phyloP scores from a whole-genome alignment of 352 stramenopile species.

The Achlya hypogyna region DNA sequence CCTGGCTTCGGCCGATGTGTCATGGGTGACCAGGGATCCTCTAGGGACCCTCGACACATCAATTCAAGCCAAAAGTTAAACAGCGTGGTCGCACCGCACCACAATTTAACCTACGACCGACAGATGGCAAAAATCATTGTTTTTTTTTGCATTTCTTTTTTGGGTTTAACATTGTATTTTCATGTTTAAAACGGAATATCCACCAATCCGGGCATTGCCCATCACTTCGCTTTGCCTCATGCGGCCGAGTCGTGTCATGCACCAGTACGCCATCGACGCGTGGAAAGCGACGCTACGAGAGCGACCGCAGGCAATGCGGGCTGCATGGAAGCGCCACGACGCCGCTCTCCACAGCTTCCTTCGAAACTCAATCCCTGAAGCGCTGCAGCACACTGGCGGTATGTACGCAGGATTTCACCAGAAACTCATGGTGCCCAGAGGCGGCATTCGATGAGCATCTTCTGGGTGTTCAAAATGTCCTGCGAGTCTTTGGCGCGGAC shows the following conservation, averaged over 20 bases:
- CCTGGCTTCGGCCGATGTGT: too few species aligned
- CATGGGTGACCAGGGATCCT: too few species aligned
- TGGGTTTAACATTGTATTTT: too few species aligned
- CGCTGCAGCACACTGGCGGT: slow-evolving; percentile 12
- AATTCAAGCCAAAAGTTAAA: too few species aligned
- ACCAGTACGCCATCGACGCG: background rate
- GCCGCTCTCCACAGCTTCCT: slow-evolving; percentile 2
- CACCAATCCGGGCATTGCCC: too few species aligned
- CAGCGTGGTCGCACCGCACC: too few species aligned
- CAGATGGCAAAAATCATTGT: too few species aligned
- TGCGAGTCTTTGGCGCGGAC: slow-evolving; percentile 38
- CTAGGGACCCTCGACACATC: too few species aligned
- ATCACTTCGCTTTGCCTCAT: too few species aligned
- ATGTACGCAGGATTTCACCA: background rate
- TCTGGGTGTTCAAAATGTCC: slow-evolving; percentile 37
- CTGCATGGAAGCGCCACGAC: slow-evolving; percentile 1
- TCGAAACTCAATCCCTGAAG: slow-evolving; percentile 9
- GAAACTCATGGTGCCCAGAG: background rate
- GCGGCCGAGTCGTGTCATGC: background rate
- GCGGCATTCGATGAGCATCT: slow-evolving; percentile 49
- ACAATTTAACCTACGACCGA: too few species aligned
- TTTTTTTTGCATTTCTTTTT: too few species aligned
- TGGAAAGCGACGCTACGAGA: background rate
- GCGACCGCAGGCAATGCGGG: background rate
- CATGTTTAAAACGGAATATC: too few species aligned